phyloP scores from a whole-genome alignment of 805 yeast species.

The Candida qinlingensis region DNA sequence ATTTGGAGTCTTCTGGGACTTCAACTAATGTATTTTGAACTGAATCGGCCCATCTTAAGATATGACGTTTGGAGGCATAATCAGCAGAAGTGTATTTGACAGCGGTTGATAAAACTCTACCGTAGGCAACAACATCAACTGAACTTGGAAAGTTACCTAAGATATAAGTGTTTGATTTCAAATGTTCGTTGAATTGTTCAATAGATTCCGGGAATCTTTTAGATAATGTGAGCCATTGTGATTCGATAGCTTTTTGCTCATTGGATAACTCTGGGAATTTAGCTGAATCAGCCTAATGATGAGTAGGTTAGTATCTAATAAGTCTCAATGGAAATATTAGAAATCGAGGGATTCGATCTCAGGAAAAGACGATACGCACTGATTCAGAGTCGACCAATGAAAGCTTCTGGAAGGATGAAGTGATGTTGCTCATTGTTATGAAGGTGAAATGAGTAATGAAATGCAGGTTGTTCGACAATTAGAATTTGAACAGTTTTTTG shows the following conservation, averaged over 20 bases:
- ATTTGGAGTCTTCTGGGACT: slow-evolving; percentile 47
- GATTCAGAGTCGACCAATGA: slow-evolving; percentile 23
- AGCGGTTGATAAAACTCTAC: slow-evolving; percentile 57
- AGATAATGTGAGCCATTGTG: slow-evolving; percentile 80
- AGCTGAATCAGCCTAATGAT: slow-evolving; percentile 19
- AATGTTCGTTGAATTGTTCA: slow-evolving; percentile 59
- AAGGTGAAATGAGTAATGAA: too few species aligned
- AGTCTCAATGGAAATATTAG: too few species aligned
- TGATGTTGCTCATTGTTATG: slow-evolving; percentile 25
- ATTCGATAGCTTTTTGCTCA: slow-evolving; percentile 63
- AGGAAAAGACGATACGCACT: slow-evolving; percentile 1
- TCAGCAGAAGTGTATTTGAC: slow-evolving; percentile 49
- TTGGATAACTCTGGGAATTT: slow-evolving; percentile 22
- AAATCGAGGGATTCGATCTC: too few species aligned
- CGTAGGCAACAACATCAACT: slow-evolving; percentile 69
- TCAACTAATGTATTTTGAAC: slow-evolving; percentile 64
- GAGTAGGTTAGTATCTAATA: slow-evolving; percentile 1
- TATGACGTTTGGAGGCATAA: slow-evolving; percentile 67
- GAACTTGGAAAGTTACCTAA: slow-evolving; percentile 61
- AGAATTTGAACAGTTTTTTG: not conserved
- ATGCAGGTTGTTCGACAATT: too few species aligned
- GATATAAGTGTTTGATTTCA: slow-evolving; percentile 67
- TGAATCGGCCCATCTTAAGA: slow-evolving; percentile 89
- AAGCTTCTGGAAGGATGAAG: slow-evolving; percentile 27
- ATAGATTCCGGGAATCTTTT: slow-evolving; percentile 49